Evolutionary conservation across 108 stramenopile genomes (phyloP), one percentile per base, ranked within the genome.

Genomic region (Schizochytrium sp.): DNA sequence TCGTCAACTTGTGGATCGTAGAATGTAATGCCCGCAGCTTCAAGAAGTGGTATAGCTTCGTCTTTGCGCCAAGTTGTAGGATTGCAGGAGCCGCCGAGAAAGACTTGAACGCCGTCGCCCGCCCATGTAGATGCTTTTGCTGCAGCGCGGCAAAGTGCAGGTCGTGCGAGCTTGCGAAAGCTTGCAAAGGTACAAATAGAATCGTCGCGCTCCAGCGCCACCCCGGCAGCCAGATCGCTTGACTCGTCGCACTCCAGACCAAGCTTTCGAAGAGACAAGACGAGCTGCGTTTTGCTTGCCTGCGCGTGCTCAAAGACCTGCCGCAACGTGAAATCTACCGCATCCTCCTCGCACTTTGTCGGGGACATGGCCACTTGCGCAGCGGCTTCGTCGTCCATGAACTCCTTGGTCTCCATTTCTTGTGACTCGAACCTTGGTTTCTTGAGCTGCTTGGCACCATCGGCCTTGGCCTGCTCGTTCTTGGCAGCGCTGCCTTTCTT

Each of bases 31-130:
- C 76, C 57, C 16, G 58, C 83, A n/a, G 10, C 53, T 12, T 34
- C 25, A 10, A 89, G 87, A 5, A 12, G 34, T 8, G 89, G 89
- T 5, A 89, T 18, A 5, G 89, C 89, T 4, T 16, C 29, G 12
- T 89, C 89, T 8, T 25, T 16, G 23, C 89, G 72, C 89, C 89
- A 89, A 5, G 89, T 89, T 0, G 89, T 89, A 29, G 89, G 87
- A 8, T 51, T 51, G 60, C 89, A 89, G 5, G 87, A 87, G 34
- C 89, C 89, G 12, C 89, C 89, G 57, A 88, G 60, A 48, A 88
- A 88, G 19, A 88, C 88, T 41, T 69, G 63, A 8, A 69, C 63
- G 41, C 41, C 34, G 6, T 41, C 25, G 5, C 63, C 41, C 41
- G 25, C 63, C 14, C 21, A 41, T 8, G 41, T 18, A 12, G 3